Evolutionary conservation across 2,329 filamentous ascomycete species (phyloP).

Genomic region (Taxawa tesnikishii): DNA sequence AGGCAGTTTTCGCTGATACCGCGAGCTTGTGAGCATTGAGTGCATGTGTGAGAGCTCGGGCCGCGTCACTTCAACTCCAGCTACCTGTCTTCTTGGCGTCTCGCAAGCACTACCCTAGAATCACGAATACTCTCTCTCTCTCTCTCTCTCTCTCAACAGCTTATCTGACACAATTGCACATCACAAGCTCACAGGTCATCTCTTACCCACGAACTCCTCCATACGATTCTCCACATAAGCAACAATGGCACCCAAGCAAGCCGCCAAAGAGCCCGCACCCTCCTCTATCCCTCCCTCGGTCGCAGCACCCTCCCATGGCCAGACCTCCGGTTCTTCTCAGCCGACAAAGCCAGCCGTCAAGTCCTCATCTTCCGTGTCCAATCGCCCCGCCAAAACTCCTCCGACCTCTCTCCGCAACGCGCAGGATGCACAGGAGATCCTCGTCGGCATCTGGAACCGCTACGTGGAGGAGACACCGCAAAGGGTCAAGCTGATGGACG

Average conservation of each 20-base stretch:
- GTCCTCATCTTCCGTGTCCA: slow-evolving; percentile 11
- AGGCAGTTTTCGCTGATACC: too few relatives aligned
- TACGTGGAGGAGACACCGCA: slow-evolving; percentile 76
- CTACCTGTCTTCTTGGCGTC: too few relatives aligned
- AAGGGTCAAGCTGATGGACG: slow-evolving; percentile 82
- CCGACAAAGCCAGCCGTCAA: slow-evolving; percentile 12
- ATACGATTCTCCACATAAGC: too few relatives aligned
- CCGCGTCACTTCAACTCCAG: too few relatives aligned
- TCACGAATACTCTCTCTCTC: too few relatives aligned
- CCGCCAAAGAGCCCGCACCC: slow-evolving; percentile 12
- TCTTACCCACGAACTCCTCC: too few relatives aligned
- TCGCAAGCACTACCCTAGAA: too few relatives aligned
- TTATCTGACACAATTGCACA: too few relatives aligned
- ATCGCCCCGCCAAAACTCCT: slow-evolving; percentile 8
- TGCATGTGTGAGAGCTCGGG: too few relatives aligned
- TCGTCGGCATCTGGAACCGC: slow-evolving; percentile 58
- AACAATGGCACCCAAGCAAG: slow-evolving; percentile 17
- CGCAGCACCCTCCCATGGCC: slow-evolving; percentile 11
- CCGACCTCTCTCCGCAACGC: slow-evolving; percentile 10
- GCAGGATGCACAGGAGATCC: slow-evolving; percentile 43
- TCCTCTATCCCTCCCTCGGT: slow-evolving; percentile 12
- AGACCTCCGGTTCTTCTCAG: slow-evolving; percentile 12
- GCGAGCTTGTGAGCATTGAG: too few relatives aligned
- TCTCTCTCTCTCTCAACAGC: too few relatives aligned
- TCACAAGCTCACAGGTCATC: too few relatives aligned